Evolutionary conservation across 179 eudicot genomes (phyloP).

Genomic region (Beta lomatogona): DNA sequence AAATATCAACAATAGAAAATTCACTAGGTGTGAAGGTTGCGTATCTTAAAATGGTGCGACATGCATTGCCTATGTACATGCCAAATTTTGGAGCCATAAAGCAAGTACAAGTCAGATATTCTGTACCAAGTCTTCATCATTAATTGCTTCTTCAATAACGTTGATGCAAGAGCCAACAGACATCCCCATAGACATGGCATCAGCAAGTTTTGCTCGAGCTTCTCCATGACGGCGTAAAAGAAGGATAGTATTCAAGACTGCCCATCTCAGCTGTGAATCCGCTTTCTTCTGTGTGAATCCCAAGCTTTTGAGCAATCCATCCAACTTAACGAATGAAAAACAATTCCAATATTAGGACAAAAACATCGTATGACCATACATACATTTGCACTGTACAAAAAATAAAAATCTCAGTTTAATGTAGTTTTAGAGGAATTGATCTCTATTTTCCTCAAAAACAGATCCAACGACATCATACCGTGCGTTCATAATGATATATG

Average conservation of each 20-base stretch:
- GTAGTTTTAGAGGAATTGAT: neutral
- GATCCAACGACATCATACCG: neutral
- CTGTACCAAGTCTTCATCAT: constrained; percentile 45
- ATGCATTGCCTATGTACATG: neutral
- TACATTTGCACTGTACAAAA: too few relatives aligned
- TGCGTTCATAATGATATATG: neutral
- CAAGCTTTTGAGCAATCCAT: constrained; percentile 65
- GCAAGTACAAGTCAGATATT: neutral
- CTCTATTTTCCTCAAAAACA: neutral
- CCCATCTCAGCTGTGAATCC: constrained; percentile 96
- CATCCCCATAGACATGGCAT: constrained; percentile 83
- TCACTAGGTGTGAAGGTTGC: neutral
- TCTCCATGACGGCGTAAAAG: constrained; percentile 80
- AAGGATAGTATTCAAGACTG: constrained; percentile 79
- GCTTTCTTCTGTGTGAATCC: constrained; percentile 97
- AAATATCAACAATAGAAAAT: neutral
- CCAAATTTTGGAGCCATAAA: neutral
- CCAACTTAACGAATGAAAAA: constrained; percentile 53
- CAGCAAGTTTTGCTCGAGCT: constrained; percentile 67
- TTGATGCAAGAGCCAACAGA: constrained; percentile 80
- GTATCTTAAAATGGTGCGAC: neutral
- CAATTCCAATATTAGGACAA: neutral
- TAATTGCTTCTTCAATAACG: constrained; percentile 66
- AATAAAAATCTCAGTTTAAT: neutral
- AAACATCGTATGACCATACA: neutral